phyloP scores from a whole-genome alignment of 768 basidiomycete species.

The Lactifluus echinatus region DNA sequence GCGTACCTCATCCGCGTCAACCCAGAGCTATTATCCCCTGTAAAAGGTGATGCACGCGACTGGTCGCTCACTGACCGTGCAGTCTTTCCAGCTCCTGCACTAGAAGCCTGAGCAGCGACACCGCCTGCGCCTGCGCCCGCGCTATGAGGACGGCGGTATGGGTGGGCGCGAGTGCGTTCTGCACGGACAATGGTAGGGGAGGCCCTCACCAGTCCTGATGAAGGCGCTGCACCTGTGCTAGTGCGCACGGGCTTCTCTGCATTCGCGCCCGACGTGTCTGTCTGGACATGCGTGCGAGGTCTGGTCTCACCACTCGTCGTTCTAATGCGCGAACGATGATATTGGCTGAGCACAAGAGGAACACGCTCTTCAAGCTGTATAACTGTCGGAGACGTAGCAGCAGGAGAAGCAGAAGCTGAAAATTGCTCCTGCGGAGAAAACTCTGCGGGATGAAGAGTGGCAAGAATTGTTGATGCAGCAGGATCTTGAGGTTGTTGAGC shows the following conservation, averaged over 20 bases:
- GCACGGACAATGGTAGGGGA: slow-evolving; percentile 12
- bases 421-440: slow-evolving; percentile 17
- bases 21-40: slow-evolving; percentile 2
- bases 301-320: slow-evolving; percentile 16
- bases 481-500: slow-evolving; percentile 14
- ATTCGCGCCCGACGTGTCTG: slow-evolving; percentile 8
- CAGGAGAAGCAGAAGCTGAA: slow-evolving; percentile 3
- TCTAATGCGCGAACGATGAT: slow-evolving; percentile 15
- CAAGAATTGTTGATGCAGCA: neutral
- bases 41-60: slow-evolving; percentile 6
- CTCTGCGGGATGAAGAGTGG: slow-evolving; percentile 17
- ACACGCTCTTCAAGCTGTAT: slow-evolving; percentile 21
- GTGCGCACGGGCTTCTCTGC: slow-evolving; percentile 11
- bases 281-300: slow-evolving; percentile 10
- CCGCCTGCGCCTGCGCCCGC: slow-evolving; percentile 2
- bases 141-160: slow-evolving; percentile 19
- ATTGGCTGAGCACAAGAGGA: slow-evolving; percentile 19
- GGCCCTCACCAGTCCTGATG: slow-evolving; percentile 11
- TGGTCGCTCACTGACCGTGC: slow-evolving; percentile 16
- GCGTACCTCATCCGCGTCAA: slow-evolving; percentile 21
- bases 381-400: slow-evolving; percentile 12
- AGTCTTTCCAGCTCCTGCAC: neutral
- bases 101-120: neutral
- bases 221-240: neutral
- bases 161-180: slow-evolving; percentile 17